Evolutionary conservation across 2,329 filamentous ascomycete genomes (phyloP).

Genomic region (Aspergillus fumigatiaffinis): DNA sequence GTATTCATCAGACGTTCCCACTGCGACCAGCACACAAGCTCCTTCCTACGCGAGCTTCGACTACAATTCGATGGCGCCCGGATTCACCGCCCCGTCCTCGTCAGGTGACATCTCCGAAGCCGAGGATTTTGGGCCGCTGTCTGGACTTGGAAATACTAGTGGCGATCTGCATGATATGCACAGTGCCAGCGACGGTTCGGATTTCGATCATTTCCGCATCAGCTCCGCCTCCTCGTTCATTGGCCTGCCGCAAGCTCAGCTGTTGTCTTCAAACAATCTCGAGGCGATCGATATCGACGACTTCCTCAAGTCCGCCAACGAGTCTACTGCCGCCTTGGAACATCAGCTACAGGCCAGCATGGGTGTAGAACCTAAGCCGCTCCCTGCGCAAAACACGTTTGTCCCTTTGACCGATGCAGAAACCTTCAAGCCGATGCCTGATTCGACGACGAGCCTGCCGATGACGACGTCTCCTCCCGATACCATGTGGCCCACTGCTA

Average conservation of each 20-base stretch:
- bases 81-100: conserved; percentile 42
- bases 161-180: conserved; percentile 36
- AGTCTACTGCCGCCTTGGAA: conserved; percentile 37
- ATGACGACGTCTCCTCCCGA: conserved; percentile 27
- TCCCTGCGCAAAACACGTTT: conserved; percentile 28
- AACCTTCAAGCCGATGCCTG: conserved; percentile 20
- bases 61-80: conserved; percentile 37
- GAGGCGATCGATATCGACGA: conserved; percentile 43
- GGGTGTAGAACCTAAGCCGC: conserved; percentile 31
- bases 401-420: conserved; percentile 21
- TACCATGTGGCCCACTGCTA: conserved; percentile 29
- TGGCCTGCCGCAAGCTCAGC: conserved; percentile 38
- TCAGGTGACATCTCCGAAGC: conserved; percentile 49
- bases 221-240: conserved; percentile 43
- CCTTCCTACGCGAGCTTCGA: conserved; percentile 46
- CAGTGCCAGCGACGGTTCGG: conserved; percentile 40
- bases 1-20: conserved; percentile 33
- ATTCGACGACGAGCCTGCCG: conserved; percentile 14
- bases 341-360: conserved; percentile 38
- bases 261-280: conserved; percentile 38
- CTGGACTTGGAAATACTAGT: conserved; percentile 23
- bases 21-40: conserved; percentile 41
- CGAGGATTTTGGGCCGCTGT: conserved; percentile 40
- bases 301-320: conserved; percentile 41
- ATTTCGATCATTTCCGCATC: conserved; percentile 39